phyloP scores from a whole-genome alignment of 352 stramenopile genomes.

The Pythium folliculosum region DNA sequence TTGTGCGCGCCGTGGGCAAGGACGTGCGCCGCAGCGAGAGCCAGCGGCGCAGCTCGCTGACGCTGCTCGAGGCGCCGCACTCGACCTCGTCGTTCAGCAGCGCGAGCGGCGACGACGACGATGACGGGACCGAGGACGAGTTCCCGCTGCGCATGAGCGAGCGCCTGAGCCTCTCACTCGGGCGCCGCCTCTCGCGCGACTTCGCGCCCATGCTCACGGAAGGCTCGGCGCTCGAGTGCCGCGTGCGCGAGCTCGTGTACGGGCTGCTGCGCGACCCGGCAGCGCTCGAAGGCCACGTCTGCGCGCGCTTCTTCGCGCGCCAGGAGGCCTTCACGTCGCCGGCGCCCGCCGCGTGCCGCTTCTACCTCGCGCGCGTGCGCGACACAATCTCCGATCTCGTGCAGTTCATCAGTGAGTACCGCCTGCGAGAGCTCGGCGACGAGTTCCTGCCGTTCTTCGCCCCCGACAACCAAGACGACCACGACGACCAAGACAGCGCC shows the following conservation, averaged over 20 bases:
- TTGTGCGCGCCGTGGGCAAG: slow-evolving; percentile 25
- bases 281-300: slow-evolving; percentile 37
- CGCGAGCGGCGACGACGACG: not conserved
- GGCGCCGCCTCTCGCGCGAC: slow-evolving; percentile 24
- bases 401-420: slow-evolving; percentile 40
- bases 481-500: slow-evolving; percentile 1
- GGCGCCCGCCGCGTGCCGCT: slow-evolving; percentile 18
- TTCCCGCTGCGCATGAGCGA: slow-evolving; percentile 22
- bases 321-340: slow-evolving; percentile 19
- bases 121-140: slow-evolving; percentile 7
- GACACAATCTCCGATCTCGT: slow-evolving; percentile 38
- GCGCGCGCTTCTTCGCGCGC: slow-evolving; percentile 27
- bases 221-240: slow-evolving; percentile 25
- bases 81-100: not conserved
- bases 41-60: slow-evolving; percentile 22
- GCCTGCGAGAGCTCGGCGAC: slow-evolving; percentile 20
- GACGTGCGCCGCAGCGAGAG: slow-evolving; percentile 24
- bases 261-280: slow-evolving; percentile 18
- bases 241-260: slow-evolving; percentile 29
- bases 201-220: slow-evolving; percentile 30
- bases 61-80: slow-evolving; percentile 9
- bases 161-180: slow-evolving; percentile 19
- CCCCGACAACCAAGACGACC: slow-evolving; percentile 5
- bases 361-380: slow-evolving; percentile 36
- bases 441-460: slow-evolving; percentile 1